Evolutionary conservation across 75 land plant genomes (phyloP).

Genomic region (Sequoia sempervirens): DNA sequence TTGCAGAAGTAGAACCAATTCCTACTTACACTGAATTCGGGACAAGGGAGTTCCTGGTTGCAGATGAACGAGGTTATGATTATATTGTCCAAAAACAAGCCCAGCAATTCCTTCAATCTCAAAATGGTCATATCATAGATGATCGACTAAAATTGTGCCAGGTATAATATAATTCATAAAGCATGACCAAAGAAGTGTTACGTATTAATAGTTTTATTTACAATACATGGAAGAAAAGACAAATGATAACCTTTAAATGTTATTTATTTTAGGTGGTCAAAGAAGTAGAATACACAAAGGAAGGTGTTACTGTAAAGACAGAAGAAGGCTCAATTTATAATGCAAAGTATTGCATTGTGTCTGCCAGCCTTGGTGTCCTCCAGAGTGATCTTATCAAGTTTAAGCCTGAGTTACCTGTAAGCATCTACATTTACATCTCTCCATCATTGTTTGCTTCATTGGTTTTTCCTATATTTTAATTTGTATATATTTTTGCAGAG

Average conservation of each 20-base stretch:
- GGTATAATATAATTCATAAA: slow-evolving; percentile 25
- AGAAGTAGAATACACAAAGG: slow-evolving; percentile 32
- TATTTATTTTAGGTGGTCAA: slow-evolving; percentile 50
- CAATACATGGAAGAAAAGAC: background rate
- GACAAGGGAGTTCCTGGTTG: slow-evolving; percentile 48
- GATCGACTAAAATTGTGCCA: slow-evolving; percentile 56
- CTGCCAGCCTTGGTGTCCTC: slow-evolving; percentile 81
- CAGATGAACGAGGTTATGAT: slow-evolving; percentile 71
- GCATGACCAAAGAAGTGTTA: background rate
- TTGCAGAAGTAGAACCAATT: slow-evolving; percentile 65
- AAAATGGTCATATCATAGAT: slow-evolving; percentile 45
- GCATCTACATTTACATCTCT: background rate
- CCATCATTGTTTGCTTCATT: background rate
- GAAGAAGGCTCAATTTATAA: slow-evolving; percentile 67
- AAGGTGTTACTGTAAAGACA: slow-evolving; percentile 52
- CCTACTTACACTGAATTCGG: slow-evolving; percentile 63
- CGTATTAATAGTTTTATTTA: slow-evolving; percentile 37
- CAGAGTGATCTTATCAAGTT: slow-evolving; percentile 71
- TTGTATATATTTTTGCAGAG: too few species aligned
- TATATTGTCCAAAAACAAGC: slow-evolving; percentile 58
- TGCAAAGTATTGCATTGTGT: slow-evolving; percentile 60
- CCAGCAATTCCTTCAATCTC: slow-evolving; percentile 29
- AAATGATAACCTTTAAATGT: background rate
- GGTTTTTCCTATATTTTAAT: background rate
- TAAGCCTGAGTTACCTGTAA: slow-evolving; percentile 68